These are phyloP conservation scores for Fomitopsis schrenkii DNA, from an alignment of 1,284 basidiomycete species.

Conservation along the genomic window DNA sequence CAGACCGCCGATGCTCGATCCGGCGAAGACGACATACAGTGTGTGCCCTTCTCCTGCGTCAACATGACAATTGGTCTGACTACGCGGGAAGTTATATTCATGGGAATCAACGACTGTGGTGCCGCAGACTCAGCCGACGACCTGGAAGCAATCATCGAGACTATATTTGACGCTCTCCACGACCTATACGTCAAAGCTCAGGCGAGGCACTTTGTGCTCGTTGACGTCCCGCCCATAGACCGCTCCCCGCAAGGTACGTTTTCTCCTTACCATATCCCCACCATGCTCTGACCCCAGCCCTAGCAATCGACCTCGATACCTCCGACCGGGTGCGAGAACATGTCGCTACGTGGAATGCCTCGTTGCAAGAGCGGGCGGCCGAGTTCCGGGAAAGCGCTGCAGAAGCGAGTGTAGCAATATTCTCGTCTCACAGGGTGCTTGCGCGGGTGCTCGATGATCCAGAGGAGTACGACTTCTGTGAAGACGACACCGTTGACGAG, in stretches of 20 bases:
- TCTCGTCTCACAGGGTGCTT: conserved; percentile 28
- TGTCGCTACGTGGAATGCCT: conserved; percentile 27
- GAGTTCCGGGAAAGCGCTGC: conserved; percentile 19
- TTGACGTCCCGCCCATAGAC: conserved; percentile 23
- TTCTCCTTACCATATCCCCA: background rate
- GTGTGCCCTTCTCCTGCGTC: background rate
- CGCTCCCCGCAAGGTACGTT: conserved; percentile 19
- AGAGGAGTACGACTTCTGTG: conserved; percentile 21
- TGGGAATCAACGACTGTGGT: conserved; percentile 24
- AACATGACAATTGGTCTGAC: background rate
- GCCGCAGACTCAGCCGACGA: conserved; percentile 11
- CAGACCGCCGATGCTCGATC: conserved; percentile 1
- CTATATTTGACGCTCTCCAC: conserved; percentile 15
- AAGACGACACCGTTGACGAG: conserved; percentile 24
- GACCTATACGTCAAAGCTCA: conserved; percentile 22
- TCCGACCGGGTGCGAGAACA: conserved; percentile 16
- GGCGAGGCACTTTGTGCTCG: conserved; percentile 22
- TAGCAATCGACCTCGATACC: conserved; percentile 4
- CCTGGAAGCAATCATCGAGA: conserved; percentile 15
- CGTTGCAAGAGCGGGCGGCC: conserved; percentile 16
- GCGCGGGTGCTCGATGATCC: conserved; percentile 32
- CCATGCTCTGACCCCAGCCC: background rate
- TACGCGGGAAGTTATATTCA: conserved; percentile 10
- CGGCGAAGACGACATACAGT: conserved; percentile 10
- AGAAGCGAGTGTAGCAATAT: conserved; percentile 24